Evolutionary conservation across 169 alveolate genomes (phyloP), one percentile per base, ranked within the genome.

Genomic region (Blepharisma undulans): DNA sequence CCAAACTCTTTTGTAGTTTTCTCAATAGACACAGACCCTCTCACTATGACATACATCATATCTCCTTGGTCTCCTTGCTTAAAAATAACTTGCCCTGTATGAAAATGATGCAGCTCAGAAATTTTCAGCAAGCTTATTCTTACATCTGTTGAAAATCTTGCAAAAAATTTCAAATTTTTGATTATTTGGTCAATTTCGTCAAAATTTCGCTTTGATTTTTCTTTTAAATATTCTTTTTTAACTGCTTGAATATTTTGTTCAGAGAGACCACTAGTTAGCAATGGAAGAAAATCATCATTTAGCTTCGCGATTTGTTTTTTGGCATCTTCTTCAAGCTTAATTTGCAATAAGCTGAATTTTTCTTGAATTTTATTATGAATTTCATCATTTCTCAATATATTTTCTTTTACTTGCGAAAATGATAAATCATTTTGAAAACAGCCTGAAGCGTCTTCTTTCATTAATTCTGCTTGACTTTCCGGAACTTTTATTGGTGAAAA

Each of bases 41-140:
- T 1, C 5, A 88, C 25, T 0, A 88, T 76, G 1, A 88, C 92
- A 33, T 88, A 88, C 92, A 88, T 88, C 32, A 21, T 72, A 32
- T 76, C 87, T 25, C 87, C 85, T 21, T 22, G 60, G 7, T 88
- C 85, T 76, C 92, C 92, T 76, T 88, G 79, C 22, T 32, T 76
- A 76, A 88, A 76, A 22, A 88, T 33, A 22, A 76, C 76, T 25
- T 66, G 60, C 18, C 82, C 90, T 29, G 59, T 10, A 19, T 25
- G 34, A 36, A 1, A 86, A 86, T n/a, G 30, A 19, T 18, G n/a
- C 7, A 66, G 27, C 10, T 29, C 29, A n/a, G 74, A 82, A 60
- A 86, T 86, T 71, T 72, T 36, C 30, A 66, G n/a, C 22, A 86
- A 29, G 22, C 72, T 27, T 59, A 25, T 27, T 29, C 34, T 86